Percentiles rank a stretch among this genome's conserved stretches.
These are phyloP conservation scores for Pythium inflatum DNA, from an alignment of 352 stramenopile species.

Conservation along the genomic window DNA sequence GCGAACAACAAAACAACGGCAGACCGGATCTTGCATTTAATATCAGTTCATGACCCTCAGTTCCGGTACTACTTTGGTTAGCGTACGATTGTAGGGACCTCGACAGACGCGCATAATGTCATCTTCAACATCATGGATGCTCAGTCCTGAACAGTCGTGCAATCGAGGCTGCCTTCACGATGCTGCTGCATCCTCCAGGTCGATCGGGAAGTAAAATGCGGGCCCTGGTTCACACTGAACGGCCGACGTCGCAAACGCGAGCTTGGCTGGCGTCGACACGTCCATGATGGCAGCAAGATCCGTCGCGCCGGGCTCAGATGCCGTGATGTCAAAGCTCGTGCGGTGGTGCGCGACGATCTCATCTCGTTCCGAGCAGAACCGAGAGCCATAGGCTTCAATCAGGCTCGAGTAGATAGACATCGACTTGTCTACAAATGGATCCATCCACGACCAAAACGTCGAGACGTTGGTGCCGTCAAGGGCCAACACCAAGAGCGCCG, in stretches of 20 bases:
- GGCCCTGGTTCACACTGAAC: not conserved
- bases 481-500: not conserved
- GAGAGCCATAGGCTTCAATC: conserved; percentile 13
- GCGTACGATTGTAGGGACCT: too few relatives aligned
- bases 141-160: not conserved
- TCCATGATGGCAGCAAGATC: conserved; percentile 2
- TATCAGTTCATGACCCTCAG: too few relatives aligned
- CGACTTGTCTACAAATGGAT: not conserved
- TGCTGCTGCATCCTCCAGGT: not conserved
- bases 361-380: conserved; percentile 8
- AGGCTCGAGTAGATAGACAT: not conserved
- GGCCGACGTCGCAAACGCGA: not conserved
- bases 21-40: too few relatives aligned
- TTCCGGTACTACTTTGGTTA: too few relatives aligned
- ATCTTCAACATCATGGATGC: too few relatives aligned
- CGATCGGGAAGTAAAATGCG: not conserved
- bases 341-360: not conserved
- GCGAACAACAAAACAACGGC: too few relatives aligned
- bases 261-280: conserved; percentile 9
- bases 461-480: conserved; percentile 9
- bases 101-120: too few relatives aligned
- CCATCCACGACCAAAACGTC: conserved; percentile 14
- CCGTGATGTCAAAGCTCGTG: not conserved
- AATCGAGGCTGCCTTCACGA: not conserved
- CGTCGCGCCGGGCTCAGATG: not conserved